These are phyloP conservation scores for Clitoria ternatea DNA, from an alignment of 306 rosid species.

Conservation along the genomic window DNA sequence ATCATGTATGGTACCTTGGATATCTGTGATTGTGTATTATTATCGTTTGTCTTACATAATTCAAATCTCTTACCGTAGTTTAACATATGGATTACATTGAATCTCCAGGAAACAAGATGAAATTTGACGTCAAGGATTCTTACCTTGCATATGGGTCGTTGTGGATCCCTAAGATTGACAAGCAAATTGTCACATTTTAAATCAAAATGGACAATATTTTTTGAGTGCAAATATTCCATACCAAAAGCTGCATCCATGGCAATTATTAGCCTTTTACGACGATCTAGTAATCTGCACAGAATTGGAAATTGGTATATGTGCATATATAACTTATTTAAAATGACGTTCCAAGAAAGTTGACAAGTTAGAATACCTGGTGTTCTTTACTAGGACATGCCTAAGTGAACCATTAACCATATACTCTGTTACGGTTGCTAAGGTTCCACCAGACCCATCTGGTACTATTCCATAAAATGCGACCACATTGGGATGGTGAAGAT, in stretches of 20 bases:
- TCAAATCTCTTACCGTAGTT: not conserved
- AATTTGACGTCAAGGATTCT: slow-evolving; percentile 16
- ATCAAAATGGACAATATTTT: slow-evolving; percentile 93
- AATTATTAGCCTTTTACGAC: slow-evolving; percentile 70
- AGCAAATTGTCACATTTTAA: slow-evolving; percentile 92
- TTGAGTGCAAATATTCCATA: slow-evolving; percentile 94
- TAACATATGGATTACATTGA: not conserved
- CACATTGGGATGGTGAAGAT: slow-evolving; percentile 96
- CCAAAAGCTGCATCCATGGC: slow-evolving; percentile 98
- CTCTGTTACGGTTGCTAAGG: slow-evolving; percentile 88
- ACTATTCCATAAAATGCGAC: slow-evolving; percentile 92
- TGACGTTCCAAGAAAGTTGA: not conserved
- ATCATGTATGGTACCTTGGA: not conserved
- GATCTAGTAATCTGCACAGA: slow-evolving; percentile 75
- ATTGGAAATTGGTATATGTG: slow-evolving; percentile 10
- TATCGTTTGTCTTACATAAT: not conserved
- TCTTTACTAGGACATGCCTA: slow-evolving; percentile 70
- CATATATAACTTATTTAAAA: slow-evolving; percentile 9
- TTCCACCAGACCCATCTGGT: slow-evolving; percentile 82
- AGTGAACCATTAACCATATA: slow-evolving; percentile 93
- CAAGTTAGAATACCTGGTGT: slow-evolving; percentile 52
- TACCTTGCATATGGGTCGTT: slow-evolving; percentile 94
- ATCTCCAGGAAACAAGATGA: not conserved
- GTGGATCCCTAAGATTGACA: slow-evolving; percentile 86
- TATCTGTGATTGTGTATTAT: not conserved